Evolutionary conservation across 2,329 filamentous ascomycete species (phyloP).

Genomic region (Colletotrichum sp.): DNA sequence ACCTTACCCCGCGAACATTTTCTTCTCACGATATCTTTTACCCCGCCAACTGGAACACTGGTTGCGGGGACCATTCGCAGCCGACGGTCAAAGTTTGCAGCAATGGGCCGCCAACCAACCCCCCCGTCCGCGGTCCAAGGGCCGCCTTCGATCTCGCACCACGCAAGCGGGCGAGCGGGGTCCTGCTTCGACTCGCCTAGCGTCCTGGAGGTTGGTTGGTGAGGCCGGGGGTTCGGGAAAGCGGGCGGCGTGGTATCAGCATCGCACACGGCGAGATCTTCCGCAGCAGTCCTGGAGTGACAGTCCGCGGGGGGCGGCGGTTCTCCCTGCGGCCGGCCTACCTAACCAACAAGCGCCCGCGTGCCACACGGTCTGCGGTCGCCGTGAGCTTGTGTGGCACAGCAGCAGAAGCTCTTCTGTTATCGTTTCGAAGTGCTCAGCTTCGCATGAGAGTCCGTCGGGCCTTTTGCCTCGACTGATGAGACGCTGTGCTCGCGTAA

Average conservation of each 20-base stretch:
- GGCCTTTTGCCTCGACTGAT: not conserved
- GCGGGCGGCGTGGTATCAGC: slow-evolving; percentile 9
- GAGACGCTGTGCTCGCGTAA: not conserved
- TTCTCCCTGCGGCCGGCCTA: not conserved
- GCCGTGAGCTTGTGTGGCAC: not conserved
- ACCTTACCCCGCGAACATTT: not conserved
- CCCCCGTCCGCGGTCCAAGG: not conserved
- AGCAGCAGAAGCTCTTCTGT: not conserved
- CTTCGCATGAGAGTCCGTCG: not conserved
- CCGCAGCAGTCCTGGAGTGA: not conserved
- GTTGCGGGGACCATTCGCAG: not conserved
- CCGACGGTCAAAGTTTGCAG: not conserved
- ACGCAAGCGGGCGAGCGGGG: not conserved
- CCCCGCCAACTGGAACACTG: slow-evolving; percentile 19
- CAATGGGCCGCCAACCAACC: not conserved
- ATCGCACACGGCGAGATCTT: slow-evolving; percentile 1
- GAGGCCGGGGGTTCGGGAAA: not conserved
- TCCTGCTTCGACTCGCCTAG: not conserved
- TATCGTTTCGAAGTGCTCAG: not conserved
- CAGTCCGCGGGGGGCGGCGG: not conserved
- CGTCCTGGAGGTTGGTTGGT: not conserved
- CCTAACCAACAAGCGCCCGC: not conserved
- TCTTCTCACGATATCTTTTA: not conserved
- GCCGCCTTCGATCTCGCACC: not conserved
- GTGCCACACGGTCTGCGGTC: not conserved